phyloP scores from a whole-genome alignment of 1,284 basidiomycete species.

The Naganishia albida region DNA sequence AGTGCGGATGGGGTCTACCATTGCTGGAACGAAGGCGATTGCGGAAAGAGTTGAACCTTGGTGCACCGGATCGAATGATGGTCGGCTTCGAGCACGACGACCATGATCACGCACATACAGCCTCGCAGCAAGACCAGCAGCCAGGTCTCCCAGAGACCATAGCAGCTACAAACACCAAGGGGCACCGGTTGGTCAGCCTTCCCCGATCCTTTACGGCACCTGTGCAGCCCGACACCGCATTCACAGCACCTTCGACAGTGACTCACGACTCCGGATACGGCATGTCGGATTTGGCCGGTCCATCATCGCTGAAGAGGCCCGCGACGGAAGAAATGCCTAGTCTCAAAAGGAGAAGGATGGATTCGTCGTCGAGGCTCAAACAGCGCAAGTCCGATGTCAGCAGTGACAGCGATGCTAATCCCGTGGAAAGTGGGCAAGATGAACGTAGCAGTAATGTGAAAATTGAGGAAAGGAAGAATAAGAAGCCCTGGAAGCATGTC shows the following conservation, averaged over 20 bases:
- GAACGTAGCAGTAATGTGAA: background rate
- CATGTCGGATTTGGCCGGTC: background rate
- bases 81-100: slow-evolving; percentile 46
- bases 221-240: background rate
- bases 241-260: background rate
- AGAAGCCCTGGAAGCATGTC: slow-evolving; percentile 97
- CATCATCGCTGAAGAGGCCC: background rate
- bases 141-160: slow-evolving; percentile 6
- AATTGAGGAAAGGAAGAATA: slow-evolving; percentile 50
- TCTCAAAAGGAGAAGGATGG: slow-evolving; percentile 12
- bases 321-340: background rate
- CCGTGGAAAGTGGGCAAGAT: background rate
- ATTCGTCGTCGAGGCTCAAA: slow-evolving; percentile 1
- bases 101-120: slow-evolving; percentile 40
- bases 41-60: slow-evolving; percentile 51
- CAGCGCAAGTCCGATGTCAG: slow-evolving; percentile 1
- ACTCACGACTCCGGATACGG: background rate
- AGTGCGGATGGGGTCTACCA: slow-evolving; percentile 97
- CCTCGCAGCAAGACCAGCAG: slow-evolving; percentile 32
- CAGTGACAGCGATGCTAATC: slow-evolving; percentile 15
- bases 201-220: slow-evolving; percentile 14
- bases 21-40: slow-evolving; percentile 66
- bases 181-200: slow-evolving; percentile 20
- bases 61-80: slow-evolving; percentile 45
- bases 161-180: slow-evolving; percentile 2